Base-by-base conservation (phyloP, 768 basidiomycete species). In the Antrodiella citrinella region DNA sequence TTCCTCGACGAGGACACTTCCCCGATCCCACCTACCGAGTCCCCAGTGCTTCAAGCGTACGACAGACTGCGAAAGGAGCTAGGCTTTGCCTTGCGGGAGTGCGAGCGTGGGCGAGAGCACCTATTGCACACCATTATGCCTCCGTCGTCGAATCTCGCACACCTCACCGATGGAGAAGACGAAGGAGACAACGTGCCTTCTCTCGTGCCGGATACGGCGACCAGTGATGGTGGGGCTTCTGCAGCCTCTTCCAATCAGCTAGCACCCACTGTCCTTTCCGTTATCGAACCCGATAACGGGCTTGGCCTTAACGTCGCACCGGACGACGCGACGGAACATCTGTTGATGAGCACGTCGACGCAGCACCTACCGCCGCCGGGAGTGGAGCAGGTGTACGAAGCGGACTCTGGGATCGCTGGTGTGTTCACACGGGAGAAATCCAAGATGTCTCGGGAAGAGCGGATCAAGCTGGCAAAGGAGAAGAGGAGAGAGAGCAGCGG, bases 331-430 rank as follows among this genome's bases (percentile, higher is more conserved):
- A 76, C 73, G 13, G 56, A 71, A 11, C 82, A 81, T 62, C 66
- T 86, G 4, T 63, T 86, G 20, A 58, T 76, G 9, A 65, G 73
- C 3, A 63, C 78, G 4, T 75, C 78, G 3, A 64, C 77, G 2
- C 62, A 72, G 35, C 76, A 81, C 55, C 66, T 87, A 2, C 83
- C 83, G 1, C 73, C 77, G 4, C 77, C 73, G 0, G 88, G 86
- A 12, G 75, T 80, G 45, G 89, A 91, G 59, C 86, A 89, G 60
- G 86, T 92, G n/a, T 92, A 82, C 56, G 89, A 91, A 60, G 80
- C 78, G 1, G 85, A 87, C 3, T 67, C 77, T 3, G 72, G 62
- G 7, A 62, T 47, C 13, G 57, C 59, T 0, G 59, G 57, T 3
- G 46, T 47, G 26, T 83, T 76, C 54, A 59, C 65, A 35, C 71